Percentiles rank a stretch among this genome's conserved stretches.
These are phyloP conservation scores for Aspergillus cristatus DNA, from an alignment of 495 filamentous ascomycete species.

Conservation along the genomic window DNA sequence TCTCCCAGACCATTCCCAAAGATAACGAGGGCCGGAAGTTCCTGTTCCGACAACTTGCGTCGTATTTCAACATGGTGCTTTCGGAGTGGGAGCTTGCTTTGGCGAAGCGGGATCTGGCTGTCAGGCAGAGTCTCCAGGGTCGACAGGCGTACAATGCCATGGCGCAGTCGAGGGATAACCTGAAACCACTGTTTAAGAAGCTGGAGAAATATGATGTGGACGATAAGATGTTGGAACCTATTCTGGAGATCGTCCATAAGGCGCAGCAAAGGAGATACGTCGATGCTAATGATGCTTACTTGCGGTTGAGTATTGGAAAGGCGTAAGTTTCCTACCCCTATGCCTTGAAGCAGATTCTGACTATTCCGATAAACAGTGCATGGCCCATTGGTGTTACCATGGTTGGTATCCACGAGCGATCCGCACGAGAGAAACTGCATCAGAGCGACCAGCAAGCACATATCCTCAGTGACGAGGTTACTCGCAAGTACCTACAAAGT, in stretches of 20 bases:
- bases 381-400: constrained; percentile 99
- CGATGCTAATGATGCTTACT: constrained; percentile 91
- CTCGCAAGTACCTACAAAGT: constrained; percentile 91
- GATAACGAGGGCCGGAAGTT: constrained; percentile 48
- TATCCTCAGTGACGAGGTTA: constrained; percentile 93
- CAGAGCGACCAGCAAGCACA: constrained; percentile 81
- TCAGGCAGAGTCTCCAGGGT: constrained; percentile 65
- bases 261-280: constrained; percentile 88
- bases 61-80: constrained; percentile 90
- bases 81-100: constrained; percentile 79
- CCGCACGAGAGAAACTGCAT: constrained; percentile 89
- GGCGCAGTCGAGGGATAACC: constrained; percentile 71
- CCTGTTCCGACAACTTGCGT: constrained; percentile 78
- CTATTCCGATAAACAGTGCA: constrained; percentile 49
- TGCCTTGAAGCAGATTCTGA: neutral
- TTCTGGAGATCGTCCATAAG: constrained; percentile 89
- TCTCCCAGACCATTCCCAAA: constrained; percentile 51
- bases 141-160: constrained; percentile 70
- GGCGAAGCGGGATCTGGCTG: constrained; percentile 49
- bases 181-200: constrained; percentile 83
- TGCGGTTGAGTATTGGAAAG: constrained; percentile 91
- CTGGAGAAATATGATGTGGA: constrained; percentile 75
- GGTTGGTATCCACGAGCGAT: constrained; percentile 98
- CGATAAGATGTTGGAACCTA: constrained; percentile 66
- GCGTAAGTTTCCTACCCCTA: constrained; percentile 40